Evolutionary conservation across 495 filamentous ascomycete species (phyloP).

Genomic region (Penicillium silybi): DNA sequence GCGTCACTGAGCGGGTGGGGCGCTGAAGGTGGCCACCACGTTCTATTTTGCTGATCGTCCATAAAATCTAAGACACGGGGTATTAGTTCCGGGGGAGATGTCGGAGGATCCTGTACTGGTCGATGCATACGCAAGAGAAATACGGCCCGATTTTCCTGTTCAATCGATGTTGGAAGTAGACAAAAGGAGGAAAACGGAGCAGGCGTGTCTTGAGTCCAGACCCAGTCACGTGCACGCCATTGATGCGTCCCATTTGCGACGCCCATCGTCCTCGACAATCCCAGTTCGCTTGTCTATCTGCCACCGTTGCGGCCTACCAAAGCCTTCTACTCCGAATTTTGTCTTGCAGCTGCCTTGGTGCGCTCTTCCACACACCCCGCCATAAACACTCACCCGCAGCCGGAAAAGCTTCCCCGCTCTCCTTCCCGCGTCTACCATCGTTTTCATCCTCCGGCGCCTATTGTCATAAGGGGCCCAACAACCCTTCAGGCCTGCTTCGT

Average conservation of each 20-base stretch:
- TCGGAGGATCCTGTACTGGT: background rate
- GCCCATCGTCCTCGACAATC: constrained; percentile 5
- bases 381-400: background rate
- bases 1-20: constrained; percentile 1
- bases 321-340: background rate
- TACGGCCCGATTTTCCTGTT: background rate
- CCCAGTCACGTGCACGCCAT: constrained; percentile 24
- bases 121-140: no score
- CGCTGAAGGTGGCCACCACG: constrained; percentile 3
- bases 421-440: constrained; percentile 18
- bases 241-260: constrained; percentile 12
- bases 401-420: constrained; percentile 22
- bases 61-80: constrained; percentile 7
- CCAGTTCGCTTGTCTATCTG: background rate
- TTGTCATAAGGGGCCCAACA: constrained; percentile 6
- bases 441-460: constrained; percentile 7
- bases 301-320: background rate
- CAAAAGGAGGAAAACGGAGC: background rate
- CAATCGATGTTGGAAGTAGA: background rate
- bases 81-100: background rate
- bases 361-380: background rate
- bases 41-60: constrained; percentile 10
- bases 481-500: background rate
- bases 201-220: constrained; percentile 15
- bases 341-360: background rate